Percentiles rank a stretch among this genome's conserved stretches.
Evolutionary conservation across 2,329 filamentous ascomycete species (phyloP).

Genomic region (Aspergillus luchuensis): DNA sequence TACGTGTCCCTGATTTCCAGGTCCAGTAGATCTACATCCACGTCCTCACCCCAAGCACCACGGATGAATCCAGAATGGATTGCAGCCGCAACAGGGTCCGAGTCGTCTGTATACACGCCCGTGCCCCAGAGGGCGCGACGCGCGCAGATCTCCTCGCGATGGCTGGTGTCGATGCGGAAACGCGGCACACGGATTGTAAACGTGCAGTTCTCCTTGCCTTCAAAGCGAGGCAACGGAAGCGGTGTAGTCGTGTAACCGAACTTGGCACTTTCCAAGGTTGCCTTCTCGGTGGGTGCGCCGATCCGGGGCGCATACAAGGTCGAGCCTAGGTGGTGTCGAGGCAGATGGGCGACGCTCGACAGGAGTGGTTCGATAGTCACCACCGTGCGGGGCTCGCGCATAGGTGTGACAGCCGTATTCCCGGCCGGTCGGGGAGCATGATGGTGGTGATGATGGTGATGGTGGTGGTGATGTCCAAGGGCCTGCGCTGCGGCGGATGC

Average conservation of each 20-base stretch:
- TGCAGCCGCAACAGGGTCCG: constrained; percentile 86
- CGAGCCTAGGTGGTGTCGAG: constrained; percentile 80
- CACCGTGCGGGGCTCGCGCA: constrained; percentile 63
- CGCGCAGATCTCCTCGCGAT: constrained; percentile 80
- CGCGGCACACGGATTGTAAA: constrained; percentile 85
- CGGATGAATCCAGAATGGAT: constrained; percentile 92
- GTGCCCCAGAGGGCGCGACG: constrained; percentile 87
- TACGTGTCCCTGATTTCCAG: constrained; percentile 53
- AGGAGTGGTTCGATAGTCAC: constrained; percentile 71
- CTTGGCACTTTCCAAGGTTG: constrained; percentile 51
- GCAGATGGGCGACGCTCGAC: constrained; percentile 68
- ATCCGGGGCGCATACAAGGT: constrained; percentile 76
- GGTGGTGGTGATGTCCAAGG: constrained; percentile 43
- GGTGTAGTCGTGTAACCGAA: constrained; percentile 64
- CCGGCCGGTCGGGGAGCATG: constrained; percentile 32
- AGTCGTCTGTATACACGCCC: constrained; percentile 94
- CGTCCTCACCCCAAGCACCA: constrained; percentile 80
- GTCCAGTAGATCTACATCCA: constrained; percentile 69
- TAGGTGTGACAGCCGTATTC: constrained; percentile 36
- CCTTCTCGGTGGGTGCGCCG: constrained; percentile 46
- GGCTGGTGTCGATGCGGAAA: constrained; percentile 68
- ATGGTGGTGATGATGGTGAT: constrained; percentile 33
- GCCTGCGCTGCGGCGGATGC: constrained; percentile 15
- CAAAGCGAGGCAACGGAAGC: constrained; percentile 73
- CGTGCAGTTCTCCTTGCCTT: constrained; percentile 82